A percentile compares a stretch with the other conserved stretches of the same genome.
Conservation (phyloP, 495 filamentous ascomycete species). For the Bacidia gigantensis region DNA sequence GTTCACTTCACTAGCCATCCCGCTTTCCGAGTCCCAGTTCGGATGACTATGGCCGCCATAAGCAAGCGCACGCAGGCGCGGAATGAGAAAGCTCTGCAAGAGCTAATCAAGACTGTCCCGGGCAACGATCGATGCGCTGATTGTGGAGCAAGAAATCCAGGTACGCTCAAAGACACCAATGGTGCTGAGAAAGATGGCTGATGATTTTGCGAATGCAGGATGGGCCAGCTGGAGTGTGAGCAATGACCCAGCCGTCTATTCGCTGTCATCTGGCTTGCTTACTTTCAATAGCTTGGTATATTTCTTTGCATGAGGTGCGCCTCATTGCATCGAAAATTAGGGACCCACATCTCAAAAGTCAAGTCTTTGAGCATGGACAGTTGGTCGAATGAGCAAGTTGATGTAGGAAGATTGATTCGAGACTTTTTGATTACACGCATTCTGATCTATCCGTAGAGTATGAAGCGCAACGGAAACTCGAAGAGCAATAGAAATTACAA, state of each 20-base stretch:
- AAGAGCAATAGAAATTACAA: slow-evolving; percentile 81
- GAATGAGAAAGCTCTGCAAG: slow-evolving; percentile 84
- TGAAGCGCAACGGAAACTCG: slow-evolving; percentile 80
- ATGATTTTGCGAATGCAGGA: slow-evolving; percentile 34
- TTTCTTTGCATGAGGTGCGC: slow-evolving; percentile 98
- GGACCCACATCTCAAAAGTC: slow-evolving; percentile 95
- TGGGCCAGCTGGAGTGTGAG: slow-evolving; percentile 99
- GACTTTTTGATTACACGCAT: slow-evolving; percentile 15
- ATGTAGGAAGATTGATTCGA: slow-evolving; percentile 40
- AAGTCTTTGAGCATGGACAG: slow-evolving; percentile 97
- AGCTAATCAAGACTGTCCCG: slow-evolving; percentile 71
- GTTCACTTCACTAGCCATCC: background rate
- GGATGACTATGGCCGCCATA: slow-evolving; percentile 37
- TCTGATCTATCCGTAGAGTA: too few relatives aligned
- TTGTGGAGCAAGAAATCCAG: slow-evolving; percentile 82
- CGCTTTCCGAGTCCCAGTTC: background rate
- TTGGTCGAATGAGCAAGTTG: slow-evolving; percentile 90
- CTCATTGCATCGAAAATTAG: slow-evolving; percentile 86
- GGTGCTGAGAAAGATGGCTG: too few relatives aligned
- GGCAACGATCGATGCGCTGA: slow-evolving; percentile 95
- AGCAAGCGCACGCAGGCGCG: slow-evolving; percentile 95
- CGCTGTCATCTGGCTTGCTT: background rate
- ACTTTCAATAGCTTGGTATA: slow-evolving; percentile 57
- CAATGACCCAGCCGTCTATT: slow-evolving; percentile 11
- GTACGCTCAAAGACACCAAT: slow-evolving; percentile 41